Conservation (phyloP, 2,329 filamentous ascomycete species). For the Ciborinia camelliae region DNA sequence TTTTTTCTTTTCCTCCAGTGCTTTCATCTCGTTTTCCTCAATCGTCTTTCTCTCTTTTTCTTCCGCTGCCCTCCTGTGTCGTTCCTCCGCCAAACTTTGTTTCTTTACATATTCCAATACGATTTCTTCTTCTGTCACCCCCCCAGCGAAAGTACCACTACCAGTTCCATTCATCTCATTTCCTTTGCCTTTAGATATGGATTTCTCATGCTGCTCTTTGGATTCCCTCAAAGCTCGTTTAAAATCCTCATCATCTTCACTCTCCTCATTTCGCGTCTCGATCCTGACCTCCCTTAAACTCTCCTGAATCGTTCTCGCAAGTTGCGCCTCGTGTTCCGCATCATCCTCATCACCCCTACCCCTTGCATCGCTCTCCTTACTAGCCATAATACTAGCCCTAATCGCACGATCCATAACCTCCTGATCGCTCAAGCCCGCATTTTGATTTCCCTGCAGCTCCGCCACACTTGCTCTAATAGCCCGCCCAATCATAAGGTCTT, state of each 20-base stretch:
- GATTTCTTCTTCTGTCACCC: conserved; percentile 62
- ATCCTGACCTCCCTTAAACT: conserved; percentile 42
- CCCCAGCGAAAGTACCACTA: conserved; percentile 19
- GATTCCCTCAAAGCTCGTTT: conserved; percentile 29
- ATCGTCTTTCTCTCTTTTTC: conserved; percentile 21
- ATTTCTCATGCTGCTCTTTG: conserved; percentile 29
- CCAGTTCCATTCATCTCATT: not conserved
- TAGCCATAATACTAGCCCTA: conserved; percentile 43
- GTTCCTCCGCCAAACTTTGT: conserved; percentile 69
- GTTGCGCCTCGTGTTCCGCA: conserved; percentile 54
- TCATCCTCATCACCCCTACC: conserved; percentile 38
- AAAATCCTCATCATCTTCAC: conserved; percentile 31
- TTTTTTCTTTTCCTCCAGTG: conserved; percentile 13
- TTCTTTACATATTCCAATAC: conserved; percentile 75
- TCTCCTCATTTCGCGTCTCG: conserved; percentile 1
- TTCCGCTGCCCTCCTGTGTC: conserved; percentile 38
- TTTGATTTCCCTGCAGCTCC: conserved; percentile 47
- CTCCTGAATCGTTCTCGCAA: conserved; percentile 54
- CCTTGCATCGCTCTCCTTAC: not conserved
- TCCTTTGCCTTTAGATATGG: not conserved
- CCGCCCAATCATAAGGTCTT: conserved; percentile 68
- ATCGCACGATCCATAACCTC: conserved; percentile 49
- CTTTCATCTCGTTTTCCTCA: conserved; percentile 16
- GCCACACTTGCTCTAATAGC: conserved; percentile 70
- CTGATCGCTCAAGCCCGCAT: conserved; percentile 34